Evolutionary conservation across 1,139 yeast genomes (phyloP).

Genomic region (Kodamaea sp.): DNA sequence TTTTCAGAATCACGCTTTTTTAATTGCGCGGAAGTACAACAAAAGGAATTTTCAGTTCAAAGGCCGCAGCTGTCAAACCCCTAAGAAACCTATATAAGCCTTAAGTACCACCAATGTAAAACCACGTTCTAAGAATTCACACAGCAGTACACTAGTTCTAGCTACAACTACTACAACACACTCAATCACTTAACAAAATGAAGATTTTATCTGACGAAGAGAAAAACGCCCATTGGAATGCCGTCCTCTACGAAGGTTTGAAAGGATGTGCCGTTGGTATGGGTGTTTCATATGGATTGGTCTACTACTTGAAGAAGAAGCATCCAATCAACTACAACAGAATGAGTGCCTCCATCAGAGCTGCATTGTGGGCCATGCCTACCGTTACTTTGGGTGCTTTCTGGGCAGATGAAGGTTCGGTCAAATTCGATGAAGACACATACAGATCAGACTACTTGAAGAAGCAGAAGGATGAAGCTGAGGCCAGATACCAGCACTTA

Average conservation of each 20-base stretch:
- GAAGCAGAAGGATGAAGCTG: conserved; percentile 15
- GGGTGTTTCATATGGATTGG: conserved; percentile 33
- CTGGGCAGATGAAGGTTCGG: conserved; percentile 50
- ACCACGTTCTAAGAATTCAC: no score
- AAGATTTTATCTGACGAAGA: conserved; percentile 43
- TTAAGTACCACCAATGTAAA: no score
- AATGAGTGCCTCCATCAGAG: conserved; percentile 40
- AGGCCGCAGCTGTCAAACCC: no score
- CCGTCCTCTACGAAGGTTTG: conserved; percentile 38
- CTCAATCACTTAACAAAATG: conserved; percentile 25
- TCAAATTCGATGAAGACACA: conserved; percentile 43
- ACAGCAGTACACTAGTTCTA: no score
- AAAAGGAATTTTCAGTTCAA: no score
- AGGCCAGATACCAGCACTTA: conserved; percentile 20
- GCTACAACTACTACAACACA: conserved; percentile 18
- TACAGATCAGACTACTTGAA: conserved; percentile 35
- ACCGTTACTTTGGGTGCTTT: conserved; percentile 42
- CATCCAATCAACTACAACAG: conserved; percentile 35
- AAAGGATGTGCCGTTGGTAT: conserved; percentile 45
- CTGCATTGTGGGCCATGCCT: conserved; percentile 44
- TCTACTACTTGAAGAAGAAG: conserved; percentile 30
- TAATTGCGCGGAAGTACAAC: no score
- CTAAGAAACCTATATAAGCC: no score
- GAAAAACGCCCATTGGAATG: conserved; percentile 41
- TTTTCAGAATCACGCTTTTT: no score